These are phyloP conservation scores for Ligustrum vulgare DNA, from an alignment of 257 asterid species.

Conservation along the genomic window DNA sequence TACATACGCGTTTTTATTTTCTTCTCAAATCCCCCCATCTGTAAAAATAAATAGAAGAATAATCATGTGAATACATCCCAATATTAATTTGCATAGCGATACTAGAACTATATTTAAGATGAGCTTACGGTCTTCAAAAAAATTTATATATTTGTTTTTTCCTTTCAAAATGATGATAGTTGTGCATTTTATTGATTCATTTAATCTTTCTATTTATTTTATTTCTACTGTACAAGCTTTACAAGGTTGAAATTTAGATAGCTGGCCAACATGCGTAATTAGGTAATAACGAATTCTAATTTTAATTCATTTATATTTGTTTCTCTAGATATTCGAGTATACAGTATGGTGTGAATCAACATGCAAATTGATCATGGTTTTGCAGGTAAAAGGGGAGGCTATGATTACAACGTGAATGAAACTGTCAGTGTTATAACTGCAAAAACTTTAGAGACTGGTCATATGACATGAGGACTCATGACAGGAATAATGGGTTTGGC, in stretches of 20 bases:
- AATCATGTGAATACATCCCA: too few species aligned
- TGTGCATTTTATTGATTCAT: not conserved
- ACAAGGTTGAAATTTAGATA: not conserved
- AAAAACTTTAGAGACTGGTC: constrained; percentile 86
- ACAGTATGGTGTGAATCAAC: not conserved
- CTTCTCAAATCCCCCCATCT: too few species aligned
- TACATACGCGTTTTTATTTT: too few species aligned
- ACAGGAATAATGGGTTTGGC: constrained; percentile 89
- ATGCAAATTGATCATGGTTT: constrained; percentile 12
- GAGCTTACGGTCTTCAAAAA: not conserved
- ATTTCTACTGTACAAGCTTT: not conserved
- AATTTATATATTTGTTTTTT: not conserved
- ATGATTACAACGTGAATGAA: constrained; percentile 80
- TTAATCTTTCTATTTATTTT: not conserved
- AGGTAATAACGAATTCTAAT: not conserved
- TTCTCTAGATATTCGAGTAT: too few species aligned
- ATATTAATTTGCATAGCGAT: not conserved
- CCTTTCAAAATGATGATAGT: not conserved
- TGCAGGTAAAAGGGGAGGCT: constrained; percentile 85
- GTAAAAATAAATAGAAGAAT: too few species aligned
- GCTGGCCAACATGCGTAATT: not conserved
- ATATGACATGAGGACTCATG: constrained; percentile 87
- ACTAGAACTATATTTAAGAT: not conserved
- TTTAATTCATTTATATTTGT: not conserved
- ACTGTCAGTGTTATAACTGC: constrained; percentile 77